phyloP scores from a whole-genome alignment of 2,329 filamentous ascomycete genomes.

The Colletotrichum endophyticum region DNA sequence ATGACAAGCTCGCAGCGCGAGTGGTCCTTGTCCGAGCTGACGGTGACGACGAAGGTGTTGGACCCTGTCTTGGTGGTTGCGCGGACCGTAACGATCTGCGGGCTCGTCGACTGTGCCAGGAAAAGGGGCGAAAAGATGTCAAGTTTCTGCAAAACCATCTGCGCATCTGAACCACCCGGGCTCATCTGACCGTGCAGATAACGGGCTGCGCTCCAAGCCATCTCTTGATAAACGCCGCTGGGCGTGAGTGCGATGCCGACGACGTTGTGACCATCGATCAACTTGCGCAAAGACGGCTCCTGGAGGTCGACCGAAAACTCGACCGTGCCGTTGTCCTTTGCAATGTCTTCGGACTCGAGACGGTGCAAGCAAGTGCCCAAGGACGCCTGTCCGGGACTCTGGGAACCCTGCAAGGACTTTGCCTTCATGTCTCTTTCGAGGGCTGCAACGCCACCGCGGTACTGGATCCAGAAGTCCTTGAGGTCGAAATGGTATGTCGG shows the following conservation, averaged over 20 bases:
- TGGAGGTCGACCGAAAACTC: not conserved
- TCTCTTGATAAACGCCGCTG: not conserved
- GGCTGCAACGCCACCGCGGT: slow-evolving; percentile 27
- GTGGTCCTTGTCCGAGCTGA: not conserved
- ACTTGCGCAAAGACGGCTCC: not conserved
- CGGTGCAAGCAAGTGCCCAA: not conserved
- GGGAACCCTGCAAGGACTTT: not conserved
- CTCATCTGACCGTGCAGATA: not conserved
- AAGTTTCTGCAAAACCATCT: not conserved
- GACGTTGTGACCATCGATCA: not conserved
- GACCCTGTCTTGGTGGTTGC: not conserved
- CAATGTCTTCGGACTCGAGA: not conserved
- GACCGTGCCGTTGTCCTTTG: not conserved
- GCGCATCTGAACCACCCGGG: not conserved
- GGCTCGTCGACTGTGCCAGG: not conserved
- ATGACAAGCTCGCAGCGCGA: not conserved
- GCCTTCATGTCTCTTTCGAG: not conserved
- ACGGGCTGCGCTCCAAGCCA: not conserved
- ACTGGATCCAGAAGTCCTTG: slow-evolving; percentile 71
- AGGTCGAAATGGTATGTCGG: slow-evolving; percentile 75
- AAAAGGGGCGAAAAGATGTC: not conserved
- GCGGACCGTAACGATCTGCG: not conserved
- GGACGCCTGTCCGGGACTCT: not conserved
- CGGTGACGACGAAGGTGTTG: not conserved
- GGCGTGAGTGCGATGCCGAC: not conserved